Base-by-base conservation (phyloP, 2,329 filamentous ascomycete genomes). In the Didymella exigua region DNA sequence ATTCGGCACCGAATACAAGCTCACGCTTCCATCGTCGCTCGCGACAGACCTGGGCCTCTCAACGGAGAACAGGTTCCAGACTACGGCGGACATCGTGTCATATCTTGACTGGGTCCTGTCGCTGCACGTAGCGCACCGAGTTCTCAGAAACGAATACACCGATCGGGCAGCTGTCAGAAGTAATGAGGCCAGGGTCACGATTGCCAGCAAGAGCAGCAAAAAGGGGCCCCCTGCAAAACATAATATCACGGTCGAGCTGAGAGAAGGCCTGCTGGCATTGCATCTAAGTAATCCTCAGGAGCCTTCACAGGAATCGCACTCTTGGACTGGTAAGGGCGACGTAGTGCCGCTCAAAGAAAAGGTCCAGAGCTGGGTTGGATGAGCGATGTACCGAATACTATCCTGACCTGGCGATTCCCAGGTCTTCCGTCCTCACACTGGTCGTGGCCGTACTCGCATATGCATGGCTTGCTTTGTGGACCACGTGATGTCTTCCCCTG, bases 51-150 rank as follows among this genome's bases (percentile, higher is more conserved):
- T 75, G n/a, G 64, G 62, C 16, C 56, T 72, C 1, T 65, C 67
- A 31, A 60, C 58, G 14, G 66, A 70, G 14, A 66, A 71, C 33
- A 71, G 65, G 30, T 72, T 75, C 37, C 54, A 63, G 11, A 61
- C 63, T 19, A 58, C 66, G 3, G 58, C 64, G 19, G 73, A 74
- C 14, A 33, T 71, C 10, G 67, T 46, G 23, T 66, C 67, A 1
- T 75, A 74, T 48, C 49, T 75, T 2, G 67, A 74, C 45, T 73
- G 67, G 66, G 55, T 73, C 14, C 47, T 75, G 24, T 67, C 73
- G 4, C 49, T 73, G 3, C 62, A 75, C 42, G 50, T 74, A 11
- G 60, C 69, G 9, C 71, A 70, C 44, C 62, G 62, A 23, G 44
- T 72, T 10, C 59, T 75, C 33, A 61, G 62, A 30, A 62, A 59